phyloP scores from a whole-genome alignment of 2,329 filamentous ascomycete species.

The Fusarium zealandicum region DNA sequence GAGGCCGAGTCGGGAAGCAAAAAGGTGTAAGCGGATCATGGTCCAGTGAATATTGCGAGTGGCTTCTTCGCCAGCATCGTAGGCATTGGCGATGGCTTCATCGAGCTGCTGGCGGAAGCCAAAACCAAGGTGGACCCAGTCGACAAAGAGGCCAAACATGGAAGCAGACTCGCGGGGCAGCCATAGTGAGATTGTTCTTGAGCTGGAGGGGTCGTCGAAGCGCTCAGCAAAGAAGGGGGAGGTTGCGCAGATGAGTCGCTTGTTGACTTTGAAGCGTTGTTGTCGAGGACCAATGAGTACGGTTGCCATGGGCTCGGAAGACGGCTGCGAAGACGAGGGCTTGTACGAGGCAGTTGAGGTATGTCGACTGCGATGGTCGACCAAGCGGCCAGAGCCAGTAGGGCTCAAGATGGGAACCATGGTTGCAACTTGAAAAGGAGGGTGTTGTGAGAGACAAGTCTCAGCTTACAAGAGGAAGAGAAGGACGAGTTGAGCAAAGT shows the following conservation, averaged over 20 bases:
- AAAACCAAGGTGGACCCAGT: constrained; percentile 58
- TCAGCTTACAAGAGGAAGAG: constrained; percentile 17
- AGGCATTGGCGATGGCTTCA: constrained; percentile 46
- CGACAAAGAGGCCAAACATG: constrained; percentile 62
- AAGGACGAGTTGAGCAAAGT: constrained; percentile 23
- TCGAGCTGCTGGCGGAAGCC: constrained; percentile 55
- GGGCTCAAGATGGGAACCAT: constrained; percentile 40
- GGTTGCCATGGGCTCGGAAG: constrained; percentile 42
- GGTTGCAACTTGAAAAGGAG: constrained; percentile 8
- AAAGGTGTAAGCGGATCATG: constrained; percentile 63
- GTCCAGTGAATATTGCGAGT: constrained; percentile 60
- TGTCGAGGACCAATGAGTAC: constrained; percentile 54
- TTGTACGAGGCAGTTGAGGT: constrained; percentile 32
- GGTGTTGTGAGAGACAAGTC: constrained; percentile 20
- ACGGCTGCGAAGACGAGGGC: constrained; percentile 32
- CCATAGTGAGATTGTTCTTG: constrained; percentile 47
- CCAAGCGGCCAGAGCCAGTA: constrained; percentile 33
- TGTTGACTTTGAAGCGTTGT: constrained; percentile 52
- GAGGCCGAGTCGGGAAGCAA: constrained; percentile 60
- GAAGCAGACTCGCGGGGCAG: constrained; percentile 56
- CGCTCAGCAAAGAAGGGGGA: constrained; percentile 58
- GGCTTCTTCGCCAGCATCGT: constrained; percentile 40
- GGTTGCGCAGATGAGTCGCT: constrained; percentile 54
- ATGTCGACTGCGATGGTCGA: constrained; percentile 22
- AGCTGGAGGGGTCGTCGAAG: constrained; percentile 47